Base-by-base conservation (phyloP, 2,329 filamentous ascomycete genomes). In the Ascochyta lentis region DNA sequence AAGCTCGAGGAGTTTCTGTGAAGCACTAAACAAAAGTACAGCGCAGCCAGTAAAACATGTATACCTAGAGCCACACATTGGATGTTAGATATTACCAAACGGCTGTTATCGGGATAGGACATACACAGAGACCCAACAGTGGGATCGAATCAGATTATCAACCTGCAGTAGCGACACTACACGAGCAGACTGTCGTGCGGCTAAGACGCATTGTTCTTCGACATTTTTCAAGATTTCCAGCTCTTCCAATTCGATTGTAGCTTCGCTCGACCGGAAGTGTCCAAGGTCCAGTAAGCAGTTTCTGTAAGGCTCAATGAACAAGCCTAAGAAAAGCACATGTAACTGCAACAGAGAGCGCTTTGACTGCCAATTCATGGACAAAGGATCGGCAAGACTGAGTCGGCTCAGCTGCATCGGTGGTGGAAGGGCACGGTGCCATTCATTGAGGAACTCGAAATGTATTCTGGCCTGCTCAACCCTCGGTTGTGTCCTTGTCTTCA, bases 371-470 rank as follows among this genome's bases (percentile, higher is more conserved):
- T 52, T 45, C 34, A 53, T 38, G 16, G 24, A 38, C 13, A 45
- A 23, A 5, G 49, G 48, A 39, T 57, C 40, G 39, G 54, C 44
- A 37, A 53, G 24, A 45, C 44, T 57, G 38, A 57, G 44, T 39
- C 43, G 45, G 39, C 54, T 57, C 33, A 57, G 44, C 29, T 57
- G 54, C 54, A 57, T 57, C 27, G 49, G 54, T 22, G 54, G 54
- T 40, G 54, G 54, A 45, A 57, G 54, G 23, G 38, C 35, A 48
- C 49, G 49, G 40, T 53, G 54, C 54, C 49, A 51, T 33, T 49
- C 22, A 8, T 27, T 34, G 31, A 57, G 44, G 24, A 49, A 53
- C 26, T 57, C 24, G 31, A 57, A 43, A 43, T 57, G 34, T 4
- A 45, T n/a, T 43, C 4, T 8, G 40, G 54, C 38, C 23, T 46